These are phyloP conservation scores for Strobilomyces echinocephalus DNA, from an alignment of 768 basidiomycete species.

Conservation along the genomic window DNA sequence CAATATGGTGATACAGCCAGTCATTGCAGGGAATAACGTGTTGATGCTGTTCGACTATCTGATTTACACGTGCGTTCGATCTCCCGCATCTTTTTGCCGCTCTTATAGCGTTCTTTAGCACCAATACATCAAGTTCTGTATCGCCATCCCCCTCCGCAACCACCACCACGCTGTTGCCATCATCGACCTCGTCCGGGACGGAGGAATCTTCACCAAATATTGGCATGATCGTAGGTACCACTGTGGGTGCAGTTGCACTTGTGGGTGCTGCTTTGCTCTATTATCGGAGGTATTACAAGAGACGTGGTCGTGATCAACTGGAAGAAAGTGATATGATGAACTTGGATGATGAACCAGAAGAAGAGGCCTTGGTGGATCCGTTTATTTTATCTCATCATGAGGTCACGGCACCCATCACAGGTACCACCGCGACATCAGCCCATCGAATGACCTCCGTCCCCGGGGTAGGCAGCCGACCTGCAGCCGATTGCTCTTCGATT, in stretches of 20 bases:
- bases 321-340: too few species aligned
- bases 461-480: background rate
- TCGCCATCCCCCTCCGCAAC: background rate
- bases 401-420: background rate
- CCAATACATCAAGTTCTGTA: background rate
- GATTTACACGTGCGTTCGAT: conserved; percentile 12
- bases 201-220: background rate
- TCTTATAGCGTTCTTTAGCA: background rate
- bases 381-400: background rate
- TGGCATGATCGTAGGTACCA: conserved; percentile 6
- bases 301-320: background rate
- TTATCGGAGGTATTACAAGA: background rate
- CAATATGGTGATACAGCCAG: conserved; percentile 6
- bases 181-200: background rate
- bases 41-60: conserved; percentile 18
- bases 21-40: background rate
- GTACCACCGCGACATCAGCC: too few species aligned
- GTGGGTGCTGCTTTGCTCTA: conserved; percentile 1
- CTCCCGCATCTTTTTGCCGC: too few species aligned
- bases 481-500: background rate
- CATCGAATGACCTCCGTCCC: background rate
- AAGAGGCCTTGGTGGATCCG: conserved; percentile 2
- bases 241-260: background rate
- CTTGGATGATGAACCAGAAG: too few species aligned
- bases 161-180: background rate